phyloP scores from a whole-genome alignment of 2,329 filamentous ascomycete genomes.

The Thielaviopsis populi region DNA sequence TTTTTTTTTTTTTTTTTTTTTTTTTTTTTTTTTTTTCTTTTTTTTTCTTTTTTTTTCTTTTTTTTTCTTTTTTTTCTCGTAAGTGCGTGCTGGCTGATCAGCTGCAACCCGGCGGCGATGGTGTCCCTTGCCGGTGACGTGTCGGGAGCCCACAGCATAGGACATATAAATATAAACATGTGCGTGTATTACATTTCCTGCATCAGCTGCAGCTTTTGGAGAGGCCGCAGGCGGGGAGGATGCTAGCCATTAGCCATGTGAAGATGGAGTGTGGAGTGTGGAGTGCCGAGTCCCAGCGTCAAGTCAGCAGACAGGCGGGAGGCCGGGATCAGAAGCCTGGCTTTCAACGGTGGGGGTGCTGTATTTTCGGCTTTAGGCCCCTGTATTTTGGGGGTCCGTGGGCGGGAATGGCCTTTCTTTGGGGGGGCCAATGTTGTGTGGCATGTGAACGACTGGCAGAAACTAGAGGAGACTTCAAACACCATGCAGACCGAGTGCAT shows the following conservation, averaged over 20 bases:
- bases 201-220: not conserved
- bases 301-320: not conserved
- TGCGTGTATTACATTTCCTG: not conserved
- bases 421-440: not conserved
- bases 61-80: no score
- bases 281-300: no score
- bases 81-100: no score
- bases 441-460: not conserved
- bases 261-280: not conserved
- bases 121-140: not conserved
- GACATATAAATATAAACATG: not conserved
- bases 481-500: not conserved
- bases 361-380: constrained; percentile 2
- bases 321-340: not conserved
- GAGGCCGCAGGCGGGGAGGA: not conserved
- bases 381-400: not conserved
- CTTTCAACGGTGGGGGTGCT: not conserved
- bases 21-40: no score
- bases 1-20: no score
- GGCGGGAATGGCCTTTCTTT: not conserved
- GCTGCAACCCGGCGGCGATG: not conserved
- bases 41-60: no score
- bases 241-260: not conserved
- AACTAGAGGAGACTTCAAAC: not conserved
- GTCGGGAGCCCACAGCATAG: not conserved